A percentile compares a stretch with the other conserved stretches of the same genome.
Evolutionary conservation across 805 yeast genomes (phyloP).

Genomic region (Starmerella powellii): DNA sequence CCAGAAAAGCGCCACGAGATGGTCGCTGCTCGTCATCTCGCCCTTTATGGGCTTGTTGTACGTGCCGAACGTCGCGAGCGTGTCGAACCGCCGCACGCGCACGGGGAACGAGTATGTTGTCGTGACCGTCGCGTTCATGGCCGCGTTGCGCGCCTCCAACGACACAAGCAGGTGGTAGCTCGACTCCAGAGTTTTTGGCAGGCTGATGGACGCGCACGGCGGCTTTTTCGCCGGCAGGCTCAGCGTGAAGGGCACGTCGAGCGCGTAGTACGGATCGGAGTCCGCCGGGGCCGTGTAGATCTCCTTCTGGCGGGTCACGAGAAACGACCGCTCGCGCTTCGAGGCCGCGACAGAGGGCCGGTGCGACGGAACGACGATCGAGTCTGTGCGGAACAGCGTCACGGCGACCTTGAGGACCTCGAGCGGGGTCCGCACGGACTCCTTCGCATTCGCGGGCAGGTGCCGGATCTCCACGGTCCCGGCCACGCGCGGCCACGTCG

Average conservation of each 20-base stretch:
- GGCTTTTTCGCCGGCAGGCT: slow-evolving; percentile 27
- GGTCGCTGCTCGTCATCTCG: slow-evolving; percentile 27
- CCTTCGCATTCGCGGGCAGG: slow-evolving; percentile 4
- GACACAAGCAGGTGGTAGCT: slow-evolving; percentile 29
- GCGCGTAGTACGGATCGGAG: slow-evolving; percentile 21
- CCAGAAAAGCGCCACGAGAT: slow-evolving; percentile 28
- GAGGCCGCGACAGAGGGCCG: slow-evolving; percentile 27
- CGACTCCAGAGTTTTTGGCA: slow-evolving; percentile 27
- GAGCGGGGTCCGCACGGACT: slow-evolving; percentile 11
- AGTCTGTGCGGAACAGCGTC: slow-evolving; percentile 33
- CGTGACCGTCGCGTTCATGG: slow-evolving; percentile 1
- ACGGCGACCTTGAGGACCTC: slow-evolving; percentile 24
- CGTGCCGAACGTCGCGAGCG: slow-evolving; percentile 31
- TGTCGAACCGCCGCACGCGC: slow-evolving; percentile 30
- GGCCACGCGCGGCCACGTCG: slow-evolving; percentile 33
- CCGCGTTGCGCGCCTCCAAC: slow-evolving; percentile 11
- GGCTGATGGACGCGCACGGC: slow-evolving; percentile 29
- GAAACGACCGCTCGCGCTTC: slow-evolving; percentile 29
- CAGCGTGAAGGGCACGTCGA: slow-evolving; percentile 33
- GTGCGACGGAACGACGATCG: slow-evolving; percentile 28
- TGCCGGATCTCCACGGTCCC: slow-evolving; percentile 31
- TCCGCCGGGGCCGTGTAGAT: slow-evolving; percentile 17
- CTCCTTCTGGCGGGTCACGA: slow-evolving; percentile 27
- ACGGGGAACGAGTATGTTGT: slow-evolving; percentile 28
- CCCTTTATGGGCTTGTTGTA: slow-evolving; percentile 26